phyloP scores from a whole-genome alignment of 164 flowering plant species.

The Nymphaea thermarum region DNA sequence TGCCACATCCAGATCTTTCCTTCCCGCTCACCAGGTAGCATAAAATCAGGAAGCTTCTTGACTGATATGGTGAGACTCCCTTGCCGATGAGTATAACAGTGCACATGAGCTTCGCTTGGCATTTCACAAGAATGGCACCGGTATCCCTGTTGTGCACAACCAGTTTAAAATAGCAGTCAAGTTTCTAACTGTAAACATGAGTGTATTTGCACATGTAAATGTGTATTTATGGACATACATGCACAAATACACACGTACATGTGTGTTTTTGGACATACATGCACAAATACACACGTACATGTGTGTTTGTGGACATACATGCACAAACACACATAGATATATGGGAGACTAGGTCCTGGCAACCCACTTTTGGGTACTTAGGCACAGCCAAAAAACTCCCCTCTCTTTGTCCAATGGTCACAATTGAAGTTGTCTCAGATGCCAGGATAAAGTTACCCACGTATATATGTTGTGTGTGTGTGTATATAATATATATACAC shows the following conservation, averaged over 20 bases:
- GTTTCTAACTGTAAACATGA: background rate
- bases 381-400: too few relatives aligned
- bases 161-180: background rate
- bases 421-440: too few relatives aligned
- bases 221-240: too few relatives aligned
- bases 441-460: too few relatives aligned
- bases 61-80: constrained; percentile 97
- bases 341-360: too few relatives aligned
- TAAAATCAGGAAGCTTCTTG: constrained; percentile 56
- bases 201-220: background rate
- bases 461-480: too few relatives aligned
- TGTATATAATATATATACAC: too few relatives aligned
- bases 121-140: constrained; percentile 75
- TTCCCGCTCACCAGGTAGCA: constrained; percentile 76
- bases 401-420: too few relatives aligned
- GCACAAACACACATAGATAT: too few relatives aligned
- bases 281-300: background rate
- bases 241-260: background rate
- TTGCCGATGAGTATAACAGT: constrained; percentile 92
- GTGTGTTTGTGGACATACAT: too few relatives aligned
- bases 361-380: too few relatives aligned
- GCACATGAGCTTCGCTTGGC: constrained; percentile 98
- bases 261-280: too few relatives aligned
- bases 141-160: constrained; percentile 37
- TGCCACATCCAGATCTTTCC: constrained; percentile 99